Conservation (phyloP, 345 rosid genomes). For the Capsella bursapastoris region DNA sequence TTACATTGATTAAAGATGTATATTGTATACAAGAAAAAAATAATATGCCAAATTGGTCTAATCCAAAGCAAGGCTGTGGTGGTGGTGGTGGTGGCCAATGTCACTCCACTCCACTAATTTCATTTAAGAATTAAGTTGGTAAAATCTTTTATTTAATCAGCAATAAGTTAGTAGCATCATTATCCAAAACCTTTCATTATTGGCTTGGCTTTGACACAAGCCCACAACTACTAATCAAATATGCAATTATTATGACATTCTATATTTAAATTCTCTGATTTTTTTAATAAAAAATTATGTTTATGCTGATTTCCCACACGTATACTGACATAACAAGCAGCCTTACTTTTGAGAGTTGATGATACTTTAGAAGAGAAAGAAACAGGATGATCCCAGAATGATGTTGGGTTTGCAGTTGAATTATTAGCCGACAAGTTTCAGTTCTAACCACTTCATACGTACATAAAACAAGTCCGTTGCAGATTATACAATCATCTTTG, state of each 20-base stretch:
- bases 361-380: not conserved
- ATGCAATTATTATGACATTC: constrained; percentile 38
- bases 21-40: not conserved
- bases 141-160: constrained; percentile 29
- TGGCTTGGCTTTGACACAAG: constrained; percentile 17
- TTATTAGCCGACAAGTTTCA: constrained; percentile 21
- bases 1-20: not conserved
- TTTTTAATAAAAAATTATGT: not conserved
- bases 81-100: constrained; percentile 45
- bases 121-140: constrained; percentile 28
- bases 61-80: constrained; percentile 34
- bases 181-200: constrained; percentile 40
- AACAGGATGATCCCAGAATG: not conserved
- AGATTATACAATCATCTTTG: constrained; percentile 1
- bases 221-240: constrained; percentile 37
- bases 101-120: constrained; percentile 40
- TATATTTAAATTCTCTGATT: not conserved
- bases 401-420: not conserved
- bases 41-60: constrained; percentile 36
- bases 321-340: not conserved
- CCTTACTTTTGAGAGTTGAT: not conserved
- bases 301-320: not conserved
- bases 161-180: constrained; percentile 22
- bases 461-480: not conserved
- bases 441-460: constrained; percentile 19